A percentile compares a stretch with the other conserved stretches of the same genome.
phyloP scores from a whole-genome alignment of 2,329 filamentous ascomycete genomes.

The Cladophialophora immunda region DNA sequence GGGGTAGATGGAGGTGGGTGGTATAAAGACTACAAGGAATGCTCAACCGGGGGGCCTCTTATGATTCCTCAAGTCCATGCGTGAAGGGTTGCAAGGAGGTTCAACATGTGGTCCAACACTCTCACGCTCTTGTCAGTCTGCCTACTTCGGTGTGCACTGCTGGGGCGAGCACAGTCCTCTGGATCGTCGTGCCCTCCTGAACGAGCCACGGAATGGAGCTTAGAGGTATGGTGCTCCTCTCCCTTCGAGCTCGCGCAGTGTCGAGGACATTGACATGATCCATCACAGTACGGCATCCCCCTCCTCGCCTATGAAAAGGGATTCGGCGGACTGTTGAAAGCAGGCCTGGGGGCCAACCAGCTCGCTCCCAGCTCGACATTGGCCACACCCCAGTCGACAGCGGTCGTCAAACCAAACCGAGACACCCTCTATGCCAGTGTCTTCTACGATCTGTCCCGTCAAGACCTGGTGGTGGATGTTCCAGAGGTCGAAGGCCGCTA shows the following conservation, averaged over 20 bases:
- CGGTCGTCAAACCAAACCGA: constrained; percentile 3
- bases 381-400: constrained; percentile 3
- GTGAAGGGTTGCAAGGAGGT: background rate
- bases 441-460: background rate
- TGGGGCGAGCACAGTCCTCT: background rate
- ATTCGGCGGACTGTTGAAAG: background rate
- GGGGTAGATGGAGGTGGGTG: too few relatives aligned
- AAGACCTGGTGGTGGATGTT: background rate
- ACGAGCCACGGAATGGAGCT: constrained; percentile 1
- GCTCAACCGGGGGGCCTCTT: background rate
- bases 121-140: background rate
- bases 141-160: background rate
- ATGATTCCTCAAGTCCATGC: background rate
- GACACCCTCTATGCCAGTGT: constrained; percentile 7
- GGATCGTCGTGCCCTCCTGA: background rate
- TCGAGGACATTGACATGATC: background rate
- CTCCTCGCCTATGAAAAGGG: background rate
- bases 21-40: background rate
- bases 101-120: background rate
- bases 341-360: background rate
- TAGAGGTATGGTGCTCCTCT: background rate
- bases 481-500: background rate
- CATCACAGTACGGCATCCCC: background rate
- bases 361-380: background rate
- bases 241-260: background rate